Evolutionary conservation across 2,329 filamentous ascomycete genomes (phyloP), one percentile per base, ranked within the genome.

Genomic region (Ophiostoma ulmi): DNA sequence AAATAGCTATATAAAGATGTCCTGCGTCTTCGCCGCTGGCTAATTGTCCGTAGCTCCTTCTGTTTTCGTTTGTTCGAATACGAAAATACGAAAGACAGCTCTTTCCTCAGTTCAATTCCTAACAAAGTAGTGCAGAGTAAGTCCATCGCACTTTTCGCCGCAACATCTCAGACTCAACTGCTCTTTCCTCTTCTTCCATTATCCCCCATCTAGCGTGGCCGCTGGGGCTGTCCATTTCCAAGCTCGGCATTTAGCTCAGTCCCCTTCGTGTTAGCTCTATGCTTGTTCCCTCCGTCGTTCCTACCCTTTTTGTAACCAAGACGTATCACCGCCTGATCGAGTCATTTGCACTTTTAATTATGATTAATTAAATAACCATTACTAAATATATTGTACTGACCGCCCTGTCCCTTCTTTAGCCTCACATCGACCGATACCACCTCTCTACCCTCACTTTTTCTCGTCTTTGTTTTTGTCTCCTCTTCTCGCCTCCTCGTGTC

Each of bases 201-300:
- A 7, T 26, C 13, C n/a, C 11, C n/a, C 58, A 63, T 63, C 58
- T 63, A 63, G 58, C 26, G 58, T 63, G 26, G 26, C 14, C 7
- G 26, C 26, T 63, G 58, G 58, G 58, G 13, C 26, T 35, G 26
- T 35, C 58, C 26, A 20, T 63, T 26, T 61, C 55, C 17, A 35
- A 63, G 58, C 58, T 63, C 58, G 22, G 26, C 58, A 58, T 35
- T 36, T 63, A 63, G 58, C 52, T 58, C 22, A 48, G 44, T 58
- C 22, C 22, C 52, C 52, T 58, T 31, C 52, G 52, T 58, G 52
- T 58, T 58, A 58, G 52, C 52, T 58, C 8, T 58, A 58, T 26
- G 22, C 52, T 58, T 10, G 8, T 58, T 58, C 14, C 52, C 52
- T 26, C 52, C 52, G 22, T 58, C 31, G 58, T 36, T 35, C 26